Conservation (phyloP, 331 rosid genomes). For the Dryas integrifolia region DNA sequence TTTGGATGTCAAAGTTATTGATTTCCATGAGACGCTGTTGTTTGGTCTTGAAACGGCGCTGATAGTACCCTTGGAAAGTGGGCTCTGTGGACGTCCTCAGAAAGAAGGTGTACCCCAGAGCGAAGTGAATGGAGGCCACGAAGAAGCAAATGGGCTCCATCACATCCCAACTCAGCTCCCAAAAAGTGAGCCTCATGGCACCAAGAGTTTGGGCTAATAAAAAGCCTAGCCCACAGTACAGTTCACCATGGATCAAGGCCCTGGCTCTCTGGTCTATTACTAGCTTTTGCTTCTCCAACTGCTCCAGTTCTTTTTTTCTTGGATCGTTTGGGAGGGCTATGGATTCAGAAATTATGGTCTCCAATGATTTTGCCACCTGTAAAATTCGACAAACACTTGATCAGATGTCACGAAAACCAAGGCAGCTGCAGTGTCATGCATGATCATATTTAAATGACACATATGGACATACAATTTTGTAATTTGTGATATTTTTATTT, state of each 20-base stretch:
- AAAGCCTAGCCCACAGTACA: conserved; percentile 59
- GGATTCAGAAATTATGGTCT: conserved; percentile 44
- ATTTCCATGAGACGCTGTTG: conserved; percentile 56
- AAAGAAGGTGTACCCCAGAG: conserved; percentile 61
- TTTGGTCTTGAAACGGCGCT: conserved; percentile 48
- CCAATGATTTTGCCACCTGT: conserved; percentile 70
- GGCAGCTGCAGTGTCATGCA: too few relatives aligned
- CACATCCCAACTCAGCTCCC: conserved; percentile 96
- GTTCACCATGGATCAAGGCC: conserved; percentile 53
- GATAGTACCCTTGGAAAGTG: conserved; percentile 61
- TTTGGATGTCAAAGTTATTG: conserved; percentile 43
- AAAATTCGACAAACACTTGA: too few relatives aligned
- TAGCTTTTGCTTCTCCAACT: conserved; percentile 54
- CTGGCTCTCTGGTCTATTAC: conserved; percentile 53
- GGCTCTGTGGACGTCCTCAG: conserved; percentile 68
- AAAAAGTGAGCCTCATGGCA: conserved; percentile 82
- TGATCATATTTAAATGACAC: too few relatives aligned
- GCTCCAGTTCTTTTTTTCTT: conserved; percentile 43
- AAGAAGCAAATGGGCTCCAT: conserved; percentile 98
- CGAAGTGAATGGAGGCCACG: conserved; percentile 49
- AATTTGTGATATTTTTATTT: too few relatives aligned
- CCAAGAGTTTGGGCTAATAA: conserved; percentile 51
- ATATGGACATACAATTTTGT: too few relatives aligned
- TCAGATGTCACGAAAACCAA: too few relatives aligned
- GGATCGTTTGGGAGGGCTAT: conserved; percentile 60